Evolutionary conservation across 2,329 filamentous ascomycete species (phyloP).

Genomic region (Exophiala alcalophila): DNA sequence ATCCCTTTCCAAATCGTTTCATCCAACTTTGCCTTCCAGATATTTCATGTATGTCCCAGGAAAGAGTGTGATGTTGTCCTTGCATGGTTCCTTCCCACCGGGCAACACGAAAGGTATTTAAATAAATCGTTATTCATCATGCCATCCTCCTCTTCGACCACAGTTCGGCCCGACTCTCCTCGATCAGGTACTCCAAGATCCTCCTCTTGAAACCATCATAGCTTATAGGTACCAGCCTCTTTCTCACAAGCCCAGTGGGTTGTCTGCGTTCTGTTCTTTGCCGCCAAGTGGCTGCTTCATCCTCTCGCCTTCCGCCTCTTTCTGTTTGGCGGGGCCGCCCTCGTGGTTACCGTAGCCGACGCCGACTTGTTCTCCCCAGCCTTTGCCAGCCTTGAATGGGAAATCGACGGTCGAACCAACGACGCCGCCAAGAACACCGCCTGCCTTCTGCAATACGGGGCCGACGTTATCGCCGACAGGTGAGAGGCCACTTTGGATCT

Average conservation of each 20-base stretch:
- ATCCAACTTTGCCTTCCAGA: too few species aligned
- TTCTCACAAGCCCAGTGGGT: constrained; percentile 30
- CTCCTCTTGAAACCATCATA: too few species aligned
- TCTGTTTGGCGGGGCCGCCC: constrained; percentile 27
- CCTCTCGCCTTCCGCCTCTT: constrained; percentile 26
- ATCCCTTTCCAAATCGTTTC: too few species aligned
- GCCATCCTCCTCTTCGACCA: too few species aligned
- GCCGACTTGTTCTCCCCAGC: constrained; percentile 27
- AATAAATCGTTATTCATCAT: too few species aligned
- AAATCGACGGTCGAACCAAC: constrained; percentile 31
- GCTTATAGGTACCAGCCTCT: too few species aligned
- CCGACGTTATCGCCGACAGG: constrained; percentile 31
- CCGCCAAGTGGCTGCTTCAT: constrained; percentile 30
- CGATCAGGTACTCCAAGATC: too few species aligned
- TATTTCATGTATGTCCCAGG: too few species aligned
- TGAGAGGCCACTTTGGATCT: constrained; percentile 29
- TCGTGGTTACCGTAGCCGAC: constrained; percentile 30
- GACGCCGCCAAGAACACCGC: constrained; percentile 27
- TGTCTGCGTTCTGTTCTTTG: constrained; percentile 31
- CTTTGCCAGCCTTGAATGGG: constrained; percentile 28
- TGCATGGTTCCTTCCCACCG: too few species aligned
- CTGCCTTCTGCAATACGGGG: constrained; percentile 28
- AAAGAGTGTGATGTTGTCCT: too few species aligned
- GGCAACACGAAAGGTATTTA: too few species aligned
- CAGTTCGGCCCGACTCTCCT: too few species aligned